Evolutionary conservation across 129 eudicot genomes (phyloP).

Genomic region (carrot (Daucus carota)): DNA sequence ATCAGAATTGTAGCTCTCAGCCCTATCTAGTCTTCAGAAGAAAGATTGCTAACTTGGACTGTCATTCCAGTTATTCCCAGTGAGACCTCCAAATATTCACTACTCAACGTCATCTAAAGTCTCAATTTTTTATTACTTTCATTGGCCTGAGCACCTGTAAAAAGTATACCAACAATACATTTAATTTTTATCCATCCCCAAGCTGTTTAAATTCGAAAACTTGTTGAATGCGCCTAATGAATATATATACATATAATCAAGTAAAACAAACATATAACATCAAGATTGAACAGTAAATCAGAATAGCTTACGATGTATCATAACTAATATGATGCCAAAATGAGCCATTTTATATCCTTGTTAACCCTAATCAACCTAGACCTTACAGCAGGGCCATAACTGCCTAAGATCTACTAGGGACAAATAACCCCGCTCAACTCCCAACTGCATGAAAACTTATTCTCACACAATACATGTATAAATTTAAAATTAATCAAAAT

Average conservation of each 20-base stretch:
- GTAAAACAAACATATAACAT: background rate
- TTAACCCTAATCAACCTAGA: too few species aligned
- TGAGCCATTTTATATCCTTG: too few species aligned
- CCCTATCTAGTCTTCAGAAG: too few species aligned
- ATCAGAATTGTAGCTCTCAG: too few species aligned
- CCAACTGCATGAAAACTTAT: too few species aligned
- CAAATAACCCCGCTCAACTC: too few species aligned
- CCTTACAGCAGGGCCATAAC: too few species aligned
- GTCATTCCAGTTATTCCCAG: too few species aligned
- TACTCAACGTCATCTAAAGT: conserved; percentile 34
- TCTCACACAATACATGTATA: too few species aligned
- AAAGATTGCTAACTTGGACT: too few species aligned
- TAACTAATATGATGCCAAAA: background rate
- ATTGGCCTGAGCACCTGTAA: conserved; percentile 19
- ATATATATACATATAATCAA: background rate
- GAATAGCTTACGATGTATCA: background rate
- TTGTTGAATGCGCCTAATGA: too few species aligned
- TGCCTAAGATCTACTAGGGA: background rate
- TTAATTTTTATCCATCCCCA: background rate
- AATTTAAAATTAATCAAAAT: too few species aligned
- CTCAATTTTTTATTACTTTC: conserved; percentile 29
- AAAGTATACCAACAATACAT: background rate
- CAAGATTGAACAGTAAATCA: background rate
- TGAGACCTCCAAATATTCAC: conserved; percentile 22
- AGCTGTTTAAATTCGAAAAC: background rate